A percentile compares a stretch with the other conserved stretches of the same genome.
Conservation (phyloP, 2,329 filamentous ascomycete genomes). For the Apiospora rasikravindrae region DNA sequence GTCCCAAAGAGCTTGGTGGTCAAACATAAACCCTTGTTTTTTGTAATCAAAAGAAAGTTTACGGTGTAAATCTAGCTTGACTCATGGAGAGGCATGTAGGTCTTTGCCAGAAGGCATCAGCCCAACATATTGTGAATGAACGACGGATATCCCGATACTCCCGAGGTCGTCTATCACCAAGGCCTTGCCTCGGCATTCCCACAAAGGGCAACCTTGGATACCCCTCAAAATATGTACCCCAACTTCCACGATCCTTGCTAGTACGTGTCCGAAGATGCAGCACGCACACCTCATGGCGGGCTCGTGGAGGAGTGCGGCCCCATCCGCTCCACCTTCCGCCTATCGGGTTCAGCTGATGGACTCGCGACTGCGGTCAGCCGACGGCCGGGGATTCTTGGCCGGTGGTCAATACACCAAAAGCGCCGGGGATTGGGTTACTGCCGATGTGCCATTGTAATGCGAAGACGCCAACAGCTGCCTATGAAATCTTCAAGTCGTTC, state of each 20-base stretch:
- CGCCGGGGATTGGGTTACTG: neutral
- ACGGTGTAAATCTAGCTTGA: too few species aligned
- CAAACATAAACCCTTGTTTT: neutral
- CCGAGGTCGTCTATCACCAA: neutral
- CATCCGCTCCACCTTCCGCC: neutral
- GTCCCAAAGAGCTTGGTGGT: neutral
- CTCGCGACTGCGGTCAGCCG: neutral
- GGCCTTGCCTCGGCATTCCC: neutral
- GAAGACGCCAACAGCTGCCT: neutral
- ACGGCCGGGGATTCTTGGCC: neutral
- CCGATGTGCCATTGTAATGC: neutral
- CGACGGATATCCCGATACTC: neutral
- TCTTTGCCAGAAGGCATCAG: neutral
- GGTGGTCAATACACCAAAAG: neutral
- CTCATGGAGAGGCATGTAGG: neutral
- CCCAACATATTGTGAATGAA: neutral
- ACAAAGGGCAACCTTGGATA: neutral
- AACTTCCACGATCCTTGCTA: neutral
- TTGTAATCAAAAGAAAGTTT: neutral
- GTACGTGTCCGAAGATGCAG: neutral
- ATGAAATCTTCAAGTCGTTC: neutral
- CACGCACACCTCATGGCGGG: neutral
- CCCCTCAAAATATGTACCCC: slow-evolving; percentile 13
- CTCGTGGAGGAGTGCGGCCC: neutral
- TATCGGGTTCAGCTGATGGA: neutral